phyloP scores from a whole-genome alignment of 805 yeast genomes.

The Ogataea methanolica region DNA sequence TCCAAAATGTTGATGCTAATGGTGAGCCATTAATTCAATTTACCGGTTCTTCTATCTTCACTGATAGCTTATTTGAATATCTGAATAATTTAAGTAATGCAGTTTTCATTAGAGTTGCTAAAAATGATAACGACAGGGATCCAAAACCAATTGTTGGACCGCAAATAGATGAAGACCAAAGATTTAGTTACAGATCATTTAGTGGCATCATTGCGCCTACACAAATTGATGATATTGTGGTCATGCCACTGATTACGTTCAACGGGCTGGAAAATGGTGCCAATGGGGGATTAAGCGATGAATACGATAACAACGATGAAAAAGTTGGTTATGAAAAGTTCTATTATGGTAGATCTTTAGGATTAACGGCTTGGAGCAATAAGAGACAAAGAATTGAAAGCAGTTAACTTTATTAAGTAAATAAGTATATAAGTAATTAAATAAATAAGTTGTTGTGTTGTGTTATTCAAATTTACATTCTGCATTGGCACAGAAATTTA shows the following conservation, averaged over 20 bases:
- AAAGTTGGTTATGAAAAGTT: slow-evolving; percentile 23
- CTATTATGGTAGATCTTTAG: slow-evolving; percentile 28
- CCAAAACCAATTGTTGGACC: slow-evolving; percentile 27
- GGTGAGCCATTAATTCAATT: slow-evolving; percentile 31
- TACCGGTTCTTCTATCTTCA: slow-evolving; percentile 32
- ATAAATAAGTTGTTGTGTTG: too few relatives aligned
- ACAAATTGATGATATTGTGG: slow-evolving; percentile 28
- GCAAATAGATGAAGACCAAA: slow-evolving; percentile 21
- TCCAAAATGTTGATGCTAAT: slow-evolving; percentile 27
- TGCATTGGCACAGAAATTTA: too few relatives aligned
- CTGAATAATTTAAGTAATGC: slow-evolving; percentile 24
- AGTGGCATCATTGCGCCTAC: slow-evolving; percentile 29
- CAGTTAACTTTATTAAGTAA: too few relatives aligned
- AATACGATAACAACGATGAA: slow-evolving; percentile 27
- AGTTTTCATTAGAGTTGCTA: slow-evolving; percentile 26
- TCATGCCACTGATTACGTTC: slow-evolving; percentile 29
- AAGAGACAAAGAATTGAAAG: slow-evolving; percentile 13
- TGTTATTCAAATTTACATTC: too few relatives aligned
- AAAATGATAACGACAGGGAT: slow-evolving; percentile 25
- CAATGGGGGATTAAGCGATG: slow-evolving; percentile 23
- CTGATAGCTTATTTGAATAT: slow-evolving; percentile 31
- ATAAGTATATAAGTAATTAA: too few relatives aligned
- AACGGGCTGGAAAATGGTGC: slow-evolving; percentile 21
- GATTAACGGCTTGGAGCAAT: slow-evolving; percentile 25
- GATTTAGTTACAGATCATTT: slow-evolving; percentile 27